A percentile compares a stretch with the other conserved stretches of the same genome.
phyloP scores from a whole-genome alignment of 305 asterid species.

The Euphrasia arctica region DNA sequence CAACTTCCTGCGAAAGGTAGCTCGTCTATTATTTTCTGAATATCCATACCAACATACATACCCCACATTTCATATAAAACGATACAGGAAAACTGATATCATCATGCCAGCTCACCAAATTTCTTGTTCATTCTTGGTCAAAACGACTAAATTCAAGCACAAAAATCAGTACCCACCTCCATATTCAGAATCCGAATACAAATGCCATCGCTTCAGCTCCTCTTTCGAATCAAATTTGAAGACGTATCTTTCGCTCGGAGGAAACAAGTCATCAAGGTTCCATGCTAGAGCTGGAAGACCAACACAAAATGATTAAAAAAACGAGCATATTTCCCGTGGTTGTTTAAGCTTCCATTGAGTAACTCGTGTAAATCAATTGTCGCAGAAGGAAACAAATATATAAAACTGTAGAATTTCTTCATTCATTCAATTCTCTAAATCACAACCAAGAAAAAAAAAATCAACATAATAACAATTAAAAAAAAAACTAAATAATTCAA shows the following conservation, averaged over 20 bases:
- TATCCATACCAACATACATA: slow-evolving; percentile 14
- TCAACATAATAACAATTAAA: too few species aligned
- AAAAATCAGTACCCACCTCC: slow-evolving; percentile 52
- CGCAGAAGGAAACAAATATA: too few species aligned
- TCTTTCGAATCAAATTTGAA: slow-evolving; percentile 67
- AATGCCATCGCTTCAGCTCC: slow-evolving; percentile 86
- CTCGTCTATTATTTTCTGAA: too few species aligned
- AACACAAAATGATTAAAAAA: slow-evolving; percentile 29
- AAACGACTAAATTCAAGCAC: not conserved
- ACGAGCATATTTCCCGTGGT: too few species aligned
- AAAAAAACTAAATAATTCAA: too few species aligned
- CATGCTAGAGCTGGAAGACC: slow-evolving; percentile 75
- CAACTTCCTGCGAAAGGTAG: not conserved
- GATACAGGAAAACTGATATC: not conserved
- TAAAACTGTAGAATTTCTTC: too few species aligned
- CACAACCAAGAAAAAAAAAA: too few species aligned
- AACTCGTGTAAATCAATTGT: too few species aligned
- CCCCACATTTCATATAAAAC: slow-evolving; percentile 1
- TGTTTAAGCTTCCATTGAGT: too few species aligned
- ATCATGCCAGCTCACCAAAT: too few species aligned
- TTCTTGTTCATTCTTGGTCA: too few species aligned
- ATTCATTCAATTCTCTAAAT: too few species aligned
- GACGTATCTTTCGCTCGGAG: slow-evolving; percentile 78
- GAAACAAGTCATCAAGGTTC: slow-evolving; percentile 79
- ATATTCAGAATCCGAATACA: slow-evolving; percentile 94